Percentiles rank a stretch among this genome's conserved stretches.
phyloP scores from a whole-genome alignment of 257 asterid genomes.

The Rehmannia glutinosa region DNA sequence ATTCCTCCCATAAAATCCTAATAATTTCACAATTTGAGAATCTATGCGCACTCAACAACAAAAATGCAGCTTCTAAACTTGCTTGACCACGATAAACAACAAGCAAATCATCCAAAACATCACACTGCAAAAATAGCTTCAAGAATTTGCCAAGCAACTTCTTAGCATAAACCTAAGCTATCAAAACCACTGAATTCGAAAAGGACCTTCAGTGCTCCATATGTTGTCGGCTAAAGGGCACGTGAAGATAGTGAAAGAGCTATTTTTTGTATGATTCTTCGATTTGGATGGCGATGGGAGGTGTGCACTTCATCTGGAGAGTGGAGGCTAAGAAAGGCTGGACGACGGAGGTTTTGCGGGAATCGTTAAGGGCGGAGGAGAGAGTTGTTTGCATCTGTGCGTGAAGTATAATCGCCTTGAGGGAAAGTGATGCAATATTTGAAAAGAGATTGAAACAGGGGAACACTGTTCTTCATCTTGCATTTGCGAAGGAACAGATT shows the following conservation, averaged over 20 bases:
- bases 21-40: too few species aligned
- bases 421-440: conserved; percentile 20
- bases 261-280: conserved; percentile 12
- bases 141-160: conserved; percentile 14
- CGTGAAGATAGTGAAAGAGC: too few species aligned
- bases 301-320: conserved; percentile 26
- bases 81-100: too few species aligned
- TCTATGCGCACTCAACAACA: too few species aligned
- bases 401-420: conserved; percentile 28
- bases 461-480: too few species aligned
- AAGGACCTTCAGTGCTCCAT: too few species aligned
- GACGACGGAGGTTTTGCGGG: conserved; percentile 15
- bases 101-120: too few species aligned
- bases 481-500: too few species aligned
- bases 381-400: conserved; percentile 29
- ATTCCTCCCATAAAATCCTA: too few species aligned
- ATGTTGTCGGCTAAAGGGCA: too few species aligned
- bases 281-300: conserved; percentile 21
- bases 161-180: conserved; percentile 11
- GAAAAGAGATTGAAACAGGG: neutral
- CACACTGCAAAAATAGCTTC: too few species aligned
- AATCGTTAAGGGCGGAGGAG: conserved; percentile 26
- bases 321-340: conserved; percentile 33
- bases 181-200: conserved; percentile 12
- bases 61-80: too few species aligned